phyloP scores from a whole-genome alignment of 139 green algal species.

The Micromonas commoda region DNA sequence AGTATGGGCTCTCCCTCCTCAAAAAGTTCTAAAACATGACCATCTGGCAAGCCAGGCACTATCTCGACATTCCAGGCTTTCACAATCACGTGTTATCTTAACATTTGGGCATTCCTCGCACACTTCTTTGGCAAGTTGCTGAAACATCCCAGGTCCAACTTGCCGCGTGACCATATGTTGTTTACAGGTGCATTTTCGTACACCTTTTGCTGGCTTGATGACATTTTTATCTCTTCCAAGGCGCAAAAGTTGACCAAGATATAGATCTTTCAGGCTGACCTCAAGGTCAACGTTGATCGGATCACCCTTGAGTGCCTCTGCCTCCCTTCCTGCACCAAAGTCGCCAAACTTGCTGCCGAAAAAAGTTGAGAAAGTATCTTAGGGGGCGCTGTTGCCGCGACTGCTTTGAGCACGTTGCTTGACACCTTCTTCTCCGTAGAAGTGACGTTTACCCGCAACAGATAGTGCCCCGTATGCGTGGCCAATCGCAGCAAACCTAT shows the following conservation, averaged over 20 bases:
- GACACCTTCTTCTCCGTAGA: constrained; percentile 97
- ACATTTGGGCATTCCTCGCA: constrained; percentile 91
- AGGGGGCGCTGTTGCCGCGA: no score
- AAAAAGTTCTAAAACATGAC: constrained; percentile 83
- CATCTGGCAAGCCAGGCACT: constrained; percentile 79
- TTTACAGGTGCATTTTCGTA: constrained; percentile 92
- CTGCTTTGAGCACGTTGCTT: constrained; percentile 84
- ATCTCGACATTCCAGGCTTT: constrained; percentile 78
- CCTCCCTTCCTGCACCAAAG: constrained; percentile 57
- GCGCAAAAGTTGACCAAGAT: constrained; percentile 75
- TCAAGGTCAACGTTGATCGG: constrained; percentile 76
- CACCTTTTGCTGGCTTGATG: constrained; percentile 72
- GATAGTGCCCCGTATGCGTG: constrained; percentile 92
- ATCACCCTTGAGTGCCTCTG: constrained; percentile 72
- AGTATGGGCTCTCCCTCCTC: constrained; percentile 89
- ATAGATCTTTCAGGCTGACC: constrained; percentile 84
- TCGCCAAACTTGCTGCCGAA: constrained; percentile 57
- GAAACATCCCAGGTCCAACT: constrained; percentile 95
- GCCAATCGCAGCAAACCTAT: constrained; percentile 93
- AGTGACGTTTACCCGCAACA: constrained; percentile 78
- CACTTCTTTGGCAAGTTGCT: constrained; percentile 81
- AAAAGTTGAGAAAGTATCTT: constrained; percentile 87
- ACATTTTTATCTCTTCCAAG: constrained; percentile 87
- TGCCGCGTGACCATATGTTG: constrained; percentile 88
- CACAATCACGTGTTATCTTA: constrained; percentile 68